These are phyloP conservation scores for Penicillium salamii DNA, from an alignment of 495 filamentous ascomycete species.

Conservation along the genomic window DNA sequence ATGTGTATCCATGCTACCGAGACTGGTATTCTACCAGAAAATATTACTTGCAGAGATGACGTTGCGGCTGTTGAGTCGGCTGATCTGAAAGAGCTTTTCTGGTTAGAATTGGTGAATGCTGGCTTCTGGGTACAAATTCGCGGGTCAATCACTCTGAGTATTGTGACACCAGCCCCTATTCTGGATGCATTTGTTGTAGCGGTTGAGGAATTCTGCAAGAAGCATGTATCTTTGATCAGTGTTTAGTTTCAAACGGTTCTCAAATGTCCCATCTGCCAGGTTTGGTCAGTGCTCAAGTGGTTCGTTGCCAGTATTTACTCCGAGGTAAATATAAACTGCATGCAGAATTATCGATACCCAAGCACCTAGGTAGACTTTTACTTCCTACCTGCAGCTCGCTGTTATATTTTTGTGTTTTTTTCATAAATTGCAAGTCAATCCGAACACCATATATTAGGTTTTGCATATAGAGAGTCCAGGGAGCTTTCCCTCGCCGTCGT, in stretches of 20 bases:
- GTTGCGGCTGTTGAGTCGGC: background rate
- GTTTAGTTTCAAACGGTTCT: background rate
- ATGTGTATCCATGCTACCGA: background rate
- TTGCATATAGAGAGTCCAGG: too few species aligned
- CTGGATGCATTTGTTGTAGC: background rate
- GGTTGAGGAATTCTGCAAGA: background rate
- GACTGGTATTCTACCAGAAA: background rate
- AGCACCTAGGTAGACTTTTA: too few species aligned
- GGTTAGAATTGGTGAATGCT: slow-evolving; percentile 6
- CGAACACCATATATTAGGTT: too few species aligned
- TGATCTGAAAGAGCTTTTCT: slow-evolving; percentile 9
- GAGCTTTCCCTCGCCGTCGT: too few species aligned
- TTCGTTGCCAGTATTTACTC: too few species aligned
- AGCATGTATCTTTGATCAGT: background rate
- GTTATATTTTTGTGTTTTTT: too few species aligned
- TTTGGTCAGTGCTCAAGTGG: too few species aligned
- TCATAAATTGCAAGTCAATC: too few species aligned
- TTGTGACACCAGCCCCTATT: background rate
- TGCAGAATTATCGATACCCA: too few species aligned
- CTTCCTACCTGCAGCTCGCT: too few species aligned
- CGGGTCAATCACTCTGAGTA: slow-evolving; percentile 4
- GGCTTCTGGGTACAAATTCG: slow-evolving; percentile 8
- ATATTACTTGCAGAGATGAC: background rate
- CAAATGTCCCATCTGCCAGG: too few species aligned
- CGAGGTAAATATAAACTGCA: too few species aligned